Conservation (phyloP, 805 yeast species). For the Zygosaccharomyces lentus region DNA sequence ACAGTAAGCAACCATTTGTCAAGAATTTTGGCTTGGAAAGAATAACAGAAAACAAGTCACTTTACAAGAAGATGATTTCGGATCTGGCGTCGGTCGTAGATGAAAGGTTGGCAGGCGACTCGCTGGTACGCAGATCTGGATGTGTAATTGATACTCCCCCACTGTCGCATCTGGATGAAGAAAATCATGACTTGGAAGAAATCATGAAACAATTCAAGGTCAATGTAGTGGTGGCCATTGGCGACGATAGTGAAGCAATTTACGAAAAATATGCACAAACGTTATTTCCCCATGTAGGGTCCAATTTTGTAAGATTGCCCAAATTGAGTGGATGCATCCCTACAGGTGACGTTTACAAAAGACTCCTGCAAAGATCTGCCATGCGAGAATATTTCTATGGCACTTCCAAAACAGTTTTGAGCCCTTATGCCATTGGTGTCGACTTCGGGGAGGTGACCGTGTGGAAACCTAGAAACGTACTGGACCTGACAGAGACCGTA, state of each 20-base stretch:
- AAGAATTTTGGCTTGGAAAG: slow-evolving; percentile 71
- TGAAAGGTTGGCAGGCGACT: slow-evolving; percentile 28
- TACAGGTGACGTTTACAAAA: slow-evolving; percentile 59
- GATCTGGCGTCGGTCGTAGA: slow-evolving; percentile 47
- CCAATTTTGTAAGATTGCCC: slow-evolving; percentile 50
- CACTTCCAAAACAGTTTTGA: slow-evolving; percentile 53
- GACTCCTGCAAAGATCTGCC: slow-evolving; percentile 69
- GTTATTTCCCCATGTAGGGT: slow-evolving; percentile 13
- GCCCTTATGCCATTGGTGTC: slow-evolving; percentile 82
- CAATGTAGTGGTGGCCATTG: slow-evolving; percentile 23
- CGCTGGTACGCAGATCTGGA: slow-evolving; percentile 33
- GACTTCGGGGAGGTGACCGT: slow-evolving; percentile 58
- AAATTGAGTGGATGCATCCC: slow-evolving; percentile 76
- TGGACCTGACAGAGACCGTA: slow-evolving; percentile 23
- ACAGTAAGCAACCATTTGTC: slow-evolving; percentile 87
- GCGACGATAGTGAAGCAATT: slow-evolving; percentile 14
- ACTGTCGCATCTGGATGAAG: slow-evolving; percentile 18
- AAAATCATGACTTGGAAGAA: slow-evolving; percentile 15
- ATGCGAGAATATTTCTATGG: slow-evolving; percentile 93
- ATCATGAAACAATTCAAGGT: slow-evolving; percentile 22
- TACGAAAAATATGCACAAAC: slow-evolving; percentile 16
- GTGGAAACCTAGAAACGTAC: slow-evolving; percentile 48
- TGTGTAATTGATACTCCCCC: slow-evolving; percentile 33
- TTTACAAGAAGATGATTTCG: slow-evolving; percentile 47
- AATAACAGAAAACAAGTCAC: slow-evolving; percentile 45